Percentiles rank a stretch among this genome's conserved stretches.
Evolutionary conservation across 257 asterid species (phyloP).

Genomic region (Solanum bukasovii): DNA sequence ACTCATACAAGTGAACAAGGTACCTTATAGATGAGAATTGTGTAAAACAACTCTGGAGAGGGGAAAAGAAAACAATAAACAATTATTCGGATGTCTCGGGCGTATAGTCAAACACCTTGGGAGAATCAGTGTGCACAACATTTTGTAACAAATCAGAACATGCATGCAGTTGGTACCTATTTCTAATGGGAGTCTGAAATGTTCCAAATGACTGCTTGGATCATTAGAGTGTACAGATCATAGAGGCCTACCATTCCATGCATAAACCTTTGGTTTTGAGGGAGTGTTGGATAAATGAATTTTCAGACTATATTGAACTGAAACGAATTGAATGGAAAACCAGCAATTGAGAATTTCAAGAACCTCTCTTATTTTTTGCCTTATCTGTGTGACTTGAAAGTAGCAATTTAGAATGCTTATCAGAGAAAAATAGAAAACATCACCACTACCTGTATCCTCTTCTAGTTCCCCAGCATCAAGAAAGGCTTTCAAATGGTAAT

Average conservation of each 20-base stretch:
- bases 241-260: not conserved
- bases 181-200: not conserved
- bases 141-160: not conserved
- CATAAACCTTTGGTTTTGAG: not conserved
- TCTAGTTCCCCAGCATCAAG: not conserved
- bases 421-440: not conserved
- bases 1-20: not conserved
- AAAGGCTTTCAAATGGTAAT: not conserved
- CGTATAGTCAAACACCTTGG: not conserved
- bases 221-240: not conserved
- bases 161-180: not conserved
- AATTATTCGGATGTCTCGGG: not conserved
- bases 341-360: not conserved
- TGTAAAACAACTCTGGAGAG: not conserved
- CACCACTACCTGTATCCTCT: not conserved
- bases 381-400: not conserved
- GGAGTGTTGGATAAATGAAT: not conserved
- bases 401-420: not conserved
- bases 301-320: not conserved
- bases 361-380: not conserved
- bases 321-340: not conserved
- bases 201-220: not conserved
- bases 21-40: not conserved
- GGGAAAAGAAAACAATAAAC: not conserved
- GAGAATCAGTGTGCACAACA: not conserved